Evolutionary conservation across 106 monocot genomes (phyloP).

Genomic region (Alisma plantagoaquatica): DNA sequence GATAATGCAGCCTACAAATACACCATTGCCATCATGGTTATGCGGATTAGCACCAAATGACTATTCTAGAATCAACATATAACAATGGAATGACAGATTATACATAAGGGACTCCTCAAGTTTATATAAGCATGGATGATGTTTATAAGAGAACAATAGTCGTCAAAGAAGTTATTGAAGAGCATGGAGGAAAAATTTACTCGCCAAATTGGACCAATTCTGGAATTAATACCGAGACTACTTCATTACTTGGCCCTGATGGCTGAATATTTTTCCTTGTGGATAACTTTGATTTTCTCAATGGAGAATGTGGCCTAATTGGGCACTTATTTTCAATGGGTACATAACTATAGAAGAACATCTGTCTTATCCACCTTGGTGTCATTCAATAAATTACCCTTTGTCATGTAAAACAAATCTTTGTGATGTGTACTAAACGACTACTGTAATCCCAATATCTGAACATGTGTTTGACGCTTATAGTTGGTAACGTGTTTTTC

Average conservation of each 20-base stretch:
- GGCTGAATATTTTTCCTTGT: slow-evolving; percentile 78
- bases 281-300: slow-evolving; percentile 19
- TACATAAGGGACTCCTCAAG: slow-evolving; percentile 91
- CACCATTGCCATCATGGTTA: slow-evolving; percentile 91
- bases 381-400: too few species aligned
- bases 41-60: slow-evolving; percentile 77
- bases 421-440: too few species aligned
- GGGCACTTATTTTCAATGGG: too few species aligned
- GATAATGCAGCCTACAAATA: slow-evolving; percentile 76
- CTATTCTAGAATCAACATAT: slow-evolving; percentile 88
- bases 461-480: too few species aligned
- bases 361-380: too few species aligned
- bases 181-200: slow-evolving; percentile 94
- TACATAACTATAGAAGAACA: too few species aligned
- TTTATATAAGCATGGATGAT: slow-evolving; percentile 86
- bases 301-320: slow-evolving; percentile 13
- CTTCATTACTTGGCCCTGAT: slow-evolving; percentile 94
- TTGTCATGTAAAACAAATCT: too few species aligned
- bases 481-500: too few species aligned
- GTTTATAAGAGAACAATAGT: slow-evolving; percentile 80
- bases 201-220: slow-evolving; percentile 91
- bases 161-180: slow-evolving; percentile 61
- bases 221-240: slow-evolving; percentile 89
- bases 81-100: slow-evolving; percentile 92
- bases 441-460: too few species aligned